Evolutionary conservation across 306 rosid species (phyloP).

Genomic region (Notholithocarpus densiflorus): DNA sequence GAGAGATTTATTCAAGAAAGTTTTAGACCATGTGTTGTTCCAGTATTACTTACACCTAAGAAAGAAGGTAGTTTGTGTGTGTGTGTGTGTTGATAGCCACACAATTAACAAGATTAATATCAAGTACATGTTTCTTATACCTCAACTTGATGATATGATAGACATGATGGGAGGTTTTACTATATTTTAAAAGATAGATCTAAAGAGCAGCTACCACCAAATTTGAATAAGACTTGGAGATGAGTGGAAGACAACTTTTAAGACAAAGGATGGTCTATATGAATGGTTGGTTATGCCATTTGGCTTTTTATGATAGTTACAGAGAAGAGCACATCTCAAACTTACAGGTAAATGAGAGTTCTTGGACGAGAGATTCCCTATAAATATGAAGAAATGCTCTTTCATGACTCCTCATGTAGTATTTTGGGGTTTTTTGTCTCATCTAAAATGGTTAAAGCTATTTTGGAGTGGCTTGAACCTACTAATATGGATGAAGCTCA

Average conservation of each 20-base stretch:
- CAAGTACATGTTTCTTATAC: not conserved
- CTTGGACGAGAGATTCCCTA: not conserved
- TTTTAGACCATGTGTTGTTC: not conserved
- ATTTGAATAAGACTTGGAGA: not conserved
- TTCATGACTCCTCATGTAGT: no score
- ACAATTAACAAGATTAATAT: not conserved
- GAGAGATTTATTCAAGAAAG: not conserved
- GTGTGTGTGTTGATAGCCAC: not conserved
- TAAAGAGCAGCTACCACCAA: not conserved
- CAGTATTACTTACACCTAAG: not conserved
- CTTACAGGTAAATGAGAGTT: not conserved
- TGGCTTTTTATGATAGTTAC: not conserved
- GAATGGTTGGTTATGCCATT: slow-evolving; percentile 4
- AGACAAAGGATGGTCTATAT: not conserved
- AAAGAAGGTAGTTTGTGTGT: not conserved
- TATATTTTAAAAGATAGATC: not conserved
- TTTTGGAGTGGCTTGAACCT: not conserved
- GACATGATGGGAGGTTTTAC: not conserved
- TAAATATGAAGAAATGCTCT: no score
- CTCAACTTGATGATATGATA: not conserved
- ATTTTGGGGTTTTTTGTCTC: not conserved
- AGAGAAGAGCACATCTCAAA: not conserved
- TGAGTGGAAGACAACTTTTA: not conserved
- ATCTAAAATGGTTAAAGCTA: not conserved
- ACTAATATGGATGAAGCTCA: not conserved